These are phyloP conservation scores for Fraxinus xanthoxyloides DNA, from an alignment of 305 asterid species.

Conservation along the genomic window DNA sequence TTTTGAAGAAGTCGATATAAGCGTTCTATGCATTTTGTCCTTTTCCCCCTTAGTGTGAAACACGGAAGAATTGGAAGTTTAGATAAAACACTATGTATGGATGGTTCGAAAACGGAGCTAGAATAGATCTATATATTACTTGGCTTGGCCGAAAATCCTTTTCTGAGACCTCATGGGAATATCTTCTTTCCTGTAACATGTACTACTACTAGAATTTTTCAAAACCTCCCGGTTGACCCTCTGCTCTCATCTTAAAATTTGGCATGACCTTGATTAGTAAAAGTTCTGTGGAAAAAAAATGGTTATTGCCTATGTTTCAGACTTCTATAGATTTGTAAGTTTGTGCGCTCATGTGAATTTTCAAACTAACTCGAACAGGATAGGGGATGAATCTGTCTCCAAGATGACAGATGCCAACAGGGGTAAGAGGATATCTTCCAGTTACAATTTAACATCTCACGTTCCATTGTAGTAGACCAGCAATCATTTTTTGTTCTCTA, in stretches of 20 bases:
- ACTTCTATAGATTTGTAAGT: background rate
- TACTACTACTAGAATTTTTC: background rate
- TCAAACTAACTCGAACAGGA: slow-evolving; percentile 12
- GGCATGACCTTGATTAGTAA: background rate
- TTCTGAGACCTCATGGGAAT: background rate
- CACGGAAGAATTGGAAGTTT: background rate
- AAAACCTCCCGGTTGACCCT: background rate
- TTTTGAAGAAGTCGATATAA: background rate
- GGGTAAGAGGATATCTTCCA: slow-evolving; percentile 21
- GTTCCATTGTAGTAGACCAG: background rate
- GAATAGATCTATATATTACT: background rate
- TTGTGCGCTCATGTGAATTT: background rate
- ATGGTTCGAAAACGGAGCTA: background rate
- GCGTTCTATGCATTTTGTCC: background rate
- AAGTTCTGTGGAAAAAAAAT: background rate
- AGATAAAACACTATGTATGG: background rate
- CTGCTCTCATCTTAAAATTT: background rate
- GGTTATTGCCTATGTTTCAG: background rate
- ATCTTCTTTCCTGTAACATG: background rate
- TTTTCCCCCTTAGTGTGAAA: background rate
- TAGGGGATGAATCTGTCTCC: slow-evolving; percentile 3
- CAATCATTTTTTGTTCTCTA: background rate
- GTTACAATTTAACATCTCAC: background rate
- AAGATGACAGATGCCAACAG: background rate
- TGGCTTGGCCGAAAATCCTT: background rate